These are phyloP conservation scores for Tylopilus felleus DNA, from an alignment of 768 basidiomycete species.

Conservation along the genomic window DNA sequence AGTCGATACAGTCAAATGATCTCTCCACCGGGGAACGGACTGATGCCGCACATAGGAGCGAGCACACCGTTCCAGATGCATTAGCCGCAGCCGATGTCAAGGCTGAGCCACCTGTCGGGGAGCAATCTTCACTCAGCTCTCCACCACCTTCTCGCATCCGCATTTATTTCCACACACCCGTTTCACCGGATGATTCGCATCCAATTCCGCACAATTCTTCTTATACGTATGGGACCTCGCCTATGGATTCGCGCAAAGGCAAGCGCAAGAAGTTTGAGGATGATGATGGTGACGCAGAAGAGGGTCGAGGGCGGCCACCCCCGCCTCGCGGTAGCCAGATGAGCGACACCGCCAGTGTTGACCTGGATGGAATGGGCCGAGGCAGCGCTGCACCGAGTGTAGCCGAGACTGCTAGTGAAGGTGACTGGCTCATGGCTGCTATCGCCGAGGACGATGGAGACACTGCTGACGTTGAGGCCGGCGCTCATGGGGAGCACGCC, in stretches of 20 bases:
- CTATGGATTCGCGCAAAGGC: constrained; percentile 67
- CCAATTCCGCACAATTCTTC: constrained; percentile 63
- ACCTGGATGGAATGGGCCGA: constrained; percentile 54
- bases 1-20: constrained; percentile 24
- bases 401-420: constrained; percentile 63
- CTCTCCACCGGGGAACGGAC: constrained; percentile 16
- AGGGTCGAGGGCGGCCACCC: constrained; percentile 64
- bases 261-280: constrained; percentile 89
- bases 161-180: constrained; percentile 90
- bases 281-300: constrained; percentile 78
- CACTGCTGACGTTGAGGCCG: constrained; percentile 53
- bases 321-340: constrained; percentile 43
- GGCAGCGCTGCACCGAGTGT: constrained; percentile 66
- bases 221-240: constrained; percentile 36
- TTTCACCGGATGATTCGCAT: constrained; percentile 75
- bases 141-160: constrained; percentile 77
- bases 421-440: constrained; percentile 87
- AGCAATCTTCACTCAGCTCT: constrained; percentile 34
- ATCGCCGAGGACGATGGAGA: constrained; percentile 72
- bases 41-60: constrained; percentile 20
- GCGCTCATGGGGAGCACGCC: constrained; percentile 46
- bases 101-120: constrained; percentile 24
- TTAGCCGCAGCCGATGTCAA: constrained; percentile 33
- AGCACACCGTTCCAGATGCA: constrained; percentile 25
- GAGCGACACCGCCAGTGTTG: constrained; percentile 56